Evolutionary conservation across 345 rosid genomes (phyloP).

Genomic region (Eucalyptus rudis): DNA sequence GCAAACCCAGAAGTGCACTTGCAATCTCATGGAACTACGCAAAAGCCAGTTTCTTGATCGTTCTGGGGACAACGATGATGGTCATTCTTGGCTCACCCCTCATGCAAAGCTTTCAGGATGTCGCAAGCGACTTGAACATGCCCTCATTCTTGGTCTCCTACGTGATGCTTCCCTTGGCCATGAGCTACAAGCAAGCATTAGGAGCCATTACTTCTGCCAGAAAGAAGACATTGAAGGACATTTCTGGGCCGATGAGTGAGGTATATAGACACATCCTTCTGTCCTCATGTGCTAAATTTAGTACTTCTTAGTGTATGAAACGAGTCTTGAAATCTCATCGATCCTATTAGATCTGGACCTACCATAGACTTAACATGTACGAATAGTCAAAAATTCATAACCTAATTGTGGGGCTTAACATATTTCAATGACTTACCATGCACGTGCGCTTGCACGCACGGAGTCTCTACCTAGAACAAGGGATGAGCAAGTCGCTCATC

Average conservation of each 20-base stretch:
- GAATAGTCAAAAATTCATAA: neutral
- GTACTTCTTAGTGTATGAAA: neutral
- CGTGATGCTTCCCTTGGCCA: slow-evolving; percentile 25
- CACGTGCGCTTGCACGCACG: neutral
- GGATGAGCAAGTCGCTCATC: neutral
- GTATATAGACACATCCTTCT: neutral
- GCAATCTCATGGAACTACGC: slow-evolving; percentile 16
- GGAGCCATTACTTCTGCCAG: slow-evolving; percentile 10
- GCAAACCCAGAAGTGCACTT: neutral
- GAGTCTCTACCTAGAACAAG: neutral
- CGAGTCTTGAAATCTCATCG: neutral
- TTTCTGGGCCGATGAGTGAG: slow-evolving; percentile 33
- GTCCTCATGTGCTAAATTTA: neutral
- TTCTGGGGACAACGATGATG: slow-evolving; percentile 15
- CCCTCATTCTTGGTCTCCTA: slow-evolving; percentile 30
- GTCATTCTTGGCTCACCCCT: slow-evolving; percentile 13
- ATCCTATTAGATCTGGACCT: neutral
- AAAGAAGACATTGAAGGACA: slow-evolving; percentile 11
- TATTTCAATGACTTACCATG: neutral
- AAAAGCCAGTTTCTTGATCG: slow-evolving; percentile 7
- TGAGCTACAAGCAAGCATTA: slow-evolving; percentile 8
- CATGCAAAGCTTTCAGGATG: slow-evolving; percentile 4
- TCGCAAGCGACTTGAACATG: slow-evolving; percentile 6
- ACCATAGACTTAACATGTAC: neutral
- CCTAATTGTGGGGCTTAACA: neutral